These are phyloP conservation scores for Phytophthora foliorum DNA, from an alignment of 352 stramenopile genomes.

Conservation along the genomic window DNA sequence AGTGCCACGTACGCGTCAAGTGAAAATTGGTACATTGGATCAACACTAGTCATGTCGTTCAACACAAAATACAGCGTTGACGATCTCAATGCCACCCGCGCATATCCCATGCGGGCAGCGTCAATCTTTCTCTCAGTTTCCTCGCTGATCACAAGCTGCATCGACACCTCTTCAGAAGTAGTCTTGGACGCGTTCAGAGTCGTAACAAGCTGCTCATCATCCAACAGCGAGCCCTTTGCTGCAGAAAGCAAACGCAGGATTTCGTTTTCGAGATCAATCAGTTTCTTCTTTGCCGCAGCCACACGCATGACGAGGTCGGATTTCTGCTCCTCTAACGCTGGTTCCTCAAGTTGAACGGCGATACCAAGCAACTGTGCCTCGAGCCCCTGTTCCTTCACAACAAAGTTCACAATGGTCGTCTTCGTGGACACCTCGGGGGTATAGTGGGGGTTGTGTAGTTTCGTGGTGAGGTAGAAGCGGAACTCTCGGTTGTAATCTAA, in stretches of 20 bases:
- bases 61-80: conserved; percentile 97
- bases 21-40: conserved; percentile 98
- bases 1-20: conserved; percentile 95
- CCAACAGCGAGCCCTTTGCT: conserved; percentile 93
- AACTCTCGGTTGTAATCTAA: conserved; percentile 97
- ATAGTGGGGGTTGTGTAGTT: conserved; percentile 97
- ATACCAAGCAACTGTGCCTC: conserved; percentile 95
- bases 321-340: conserved; percentile 95
- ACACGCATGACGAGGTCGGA: conserved; percentile 92
- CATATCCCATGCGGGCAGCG: conserved; percentile 93
- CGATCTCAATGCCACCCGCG: conserved; percentile 92
- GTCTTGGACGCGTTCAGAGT: conserved; percentile 96
- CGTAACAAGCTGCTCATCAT: conserved; percentile 95
- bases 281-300: conserved; percentile 94
- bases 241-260: conserved; percentile 94
- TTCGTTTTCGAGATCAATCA: conserved; percentile 97
- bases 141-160: conserved; percentile 94
- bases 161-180: conserved; percentile 94
- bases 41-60: conserved; percentile 95
- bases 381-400: conserved; percentile 96
- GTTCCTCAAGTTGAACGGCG: conserved; percentile 95
- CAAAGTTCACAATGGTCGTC: conserved; percentile 97
- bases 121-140: conserved; percentile 98
- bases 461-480: conserved; percentile 97
- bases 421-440: conserved; percentile 96